These are phyloP conservation scores for Dothistroma septosporum DNA, from an alignment of 2,329 filamentous ascomycete species.

Conservation along the genomic window DNA sequence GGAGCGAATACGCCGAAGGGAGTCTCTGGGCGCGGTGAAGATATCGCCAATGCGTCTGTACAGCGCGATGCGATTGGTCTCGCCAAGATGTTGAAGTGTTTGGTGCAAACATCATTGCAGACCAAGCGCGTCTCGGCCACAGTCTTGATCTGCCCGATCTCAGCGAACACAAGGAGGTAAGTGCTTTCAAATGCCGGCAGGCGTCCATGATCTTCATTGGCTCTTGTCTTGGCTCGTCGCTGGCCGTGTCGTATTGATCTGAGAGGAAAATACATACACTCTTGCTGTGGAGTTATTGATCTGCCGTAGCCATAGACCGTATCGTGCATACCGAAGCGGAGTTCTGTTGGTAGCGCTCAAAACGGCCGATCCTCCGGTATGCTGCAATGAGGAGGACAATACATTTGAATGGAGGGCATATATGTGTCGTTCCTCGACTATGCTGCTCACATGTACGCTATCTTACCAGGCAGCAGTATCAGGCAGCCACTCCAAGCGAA, in stretches of 20 bases:
- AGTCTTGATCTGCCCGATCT: not conserved
- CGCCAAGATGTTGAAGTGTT: conserved; percentile 1
- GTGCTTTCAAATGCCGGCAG: not conserved
- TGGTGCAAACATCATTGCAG: not conserved
- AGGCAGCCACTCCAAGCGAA: not conserved
- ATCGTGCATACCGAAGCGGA: not conserved
- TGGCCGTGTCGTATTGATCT: not conserved
- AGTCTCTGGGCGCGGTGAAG: not conserved
- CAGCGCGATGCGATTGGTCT: conserved; percentile 4
- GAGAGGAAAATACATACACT: not conserved
- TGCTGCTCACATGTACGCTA: not conserved
- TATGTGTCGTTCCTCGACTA: no score
- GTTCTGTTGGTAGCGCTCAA: not conserved
- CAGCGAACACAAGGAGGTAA: not conserved
- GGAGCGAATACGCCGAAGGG: not conserved
- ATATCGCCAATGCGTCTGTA: not conserved
- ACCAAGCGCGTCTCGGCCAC: conserved; percentile 1
- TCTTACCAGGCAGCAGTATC: not conserved
- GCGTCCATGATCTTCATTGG: not conserved
- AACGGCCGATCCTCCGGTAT: not conserved
- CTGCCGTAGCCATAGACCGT: not conserved
- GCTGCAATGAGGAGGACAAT: no score
- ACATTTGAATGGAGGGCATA: no score
- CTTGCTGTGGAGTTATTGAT: not conserved
- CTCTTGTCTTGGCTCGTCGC: not conserved